A percentile compares a stretch with the other conserved stretches of the same genome.
phyloP scores from a whole-genome alignment of 306 rosid genomes.

The Urtica urens region DNA sequence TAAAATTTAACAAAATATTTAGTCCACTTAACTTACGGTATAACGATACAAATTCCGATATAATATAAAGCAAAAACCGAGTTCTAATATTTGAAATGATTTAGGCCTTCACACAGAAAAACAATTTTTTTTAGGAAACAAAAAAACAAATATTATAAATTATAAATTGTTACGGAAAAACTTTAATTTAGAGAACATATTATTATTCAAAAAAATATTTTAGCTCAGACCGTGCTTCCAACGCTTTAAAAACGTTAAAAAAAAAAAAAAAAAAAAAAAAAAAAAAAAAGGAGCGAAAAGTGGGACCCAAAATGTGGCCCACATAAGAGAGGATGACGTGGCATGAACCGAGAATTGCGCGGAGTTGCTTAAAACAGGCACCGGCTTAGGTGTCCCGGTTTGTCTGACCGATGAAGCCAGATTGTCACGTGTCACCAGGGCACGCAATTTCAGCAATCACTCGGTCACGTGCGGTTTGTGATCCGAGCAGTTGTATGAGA shows the following conservation, averaged over 20 bases:
- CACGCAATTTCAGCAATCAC: not conserved
- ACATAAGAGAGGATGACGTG: slow-evolving; percentile 1
- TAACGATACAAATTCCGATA: too few species aligned
- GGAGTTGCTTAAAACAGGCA: slow-evolving; percentile 8
- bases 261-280: not conserved
- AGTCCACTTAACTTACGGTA: too few species aligned
- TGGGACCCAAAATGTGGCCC: not conserved
- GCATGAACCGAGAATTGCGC: slow-evolving; percentile 20
- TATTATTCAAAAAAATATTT: not conserved
- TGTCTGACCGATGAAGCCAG: slow-evolving; percentile 14
- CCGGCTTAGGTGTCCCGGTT: slow-evolving; percentile 23
- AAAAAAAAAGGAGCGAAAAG: not conserved
- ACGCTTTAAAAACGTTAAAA: not conserved
- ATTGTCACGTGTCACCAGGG: not conserved
- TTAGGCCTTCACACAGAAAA: too few species aligned
- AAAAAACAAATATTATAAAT: not conserved
- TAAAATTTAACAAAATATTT: too few species aligned
- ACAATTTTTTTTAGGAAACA: too few species aligned
- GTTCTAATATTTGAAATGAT: too few species aligned
- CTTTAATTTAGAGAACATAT: too few species aligned
- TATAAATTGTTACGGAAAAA: not conserved
- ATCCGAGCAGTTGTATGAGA: not conserved
- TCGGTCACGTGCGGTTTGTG: slow-evolving; percentile 11
- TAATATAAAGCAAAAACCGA: too few species aligned
- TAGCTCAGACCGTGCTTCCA: not conserved